Percentiles rank a stretch among this genome's conserved stretches.
Evolutionary conservation across 1,284 basidiomycete species (phyloP).

Genomic region (Ustilago shanxiensis): DNA sequence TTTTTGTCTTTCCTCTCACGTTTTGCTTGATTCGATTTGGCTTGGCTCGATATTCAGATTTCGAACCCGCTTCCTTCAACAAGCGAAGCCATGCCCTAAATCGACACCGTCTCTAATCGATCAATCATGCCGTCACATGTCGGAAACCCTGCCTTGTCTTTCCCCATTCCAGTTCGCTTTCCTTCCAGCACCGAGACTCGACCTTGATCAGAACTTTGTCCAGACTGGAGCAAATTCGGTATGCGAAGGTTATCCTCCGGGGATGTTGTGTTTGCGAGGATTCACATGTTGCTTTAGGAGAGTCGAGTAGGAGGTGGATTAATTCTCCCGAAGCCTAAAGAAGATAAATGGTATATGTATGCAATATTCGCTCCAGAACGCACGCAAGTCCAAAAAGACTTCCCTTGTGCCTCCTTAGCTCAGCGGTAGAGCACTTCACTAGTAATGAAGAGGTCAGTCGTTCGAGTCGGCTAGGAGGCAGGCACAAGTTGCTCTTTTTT

Average conservation of each 20-base stretch:
- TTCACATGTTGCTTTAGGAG: too few species aligned
- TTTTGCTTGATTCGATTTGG: too few species aligned
- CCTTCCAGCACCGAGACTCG: background rate
- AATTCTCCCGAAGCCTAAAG: too few species aligned
- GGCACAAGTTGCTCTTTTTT: constrained; percentile 16
- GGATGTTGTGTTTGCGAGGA: too few species aligned
- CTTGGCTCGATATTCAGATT: too few species aligned
- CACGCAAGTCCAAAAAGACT: background rate
- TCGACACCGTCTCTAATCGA: constrained; percentile 5
- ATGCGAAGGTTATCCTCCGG: background rate
- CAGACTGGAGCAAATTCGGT: background rate
- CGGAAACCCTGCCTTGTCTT: background rate
- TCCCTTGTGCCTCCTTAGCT: constrained; percentile 47
- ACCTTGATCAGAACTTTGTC: background rate
- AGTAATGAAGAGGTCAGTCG: constrained; percentile 59
- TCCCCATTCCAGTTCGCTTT: background rate
- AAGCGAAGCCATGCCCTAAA: background rate
- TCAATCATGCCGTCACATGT: background rate
- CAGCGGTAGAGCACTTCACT: constrained; percentile 58
- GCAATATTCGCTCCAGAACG: background rate
- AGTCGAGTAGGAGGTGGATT: too few species aligned
- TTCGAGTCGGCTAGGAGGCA: constrained; percentile 58
- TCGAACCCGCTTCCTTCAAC: background rate
- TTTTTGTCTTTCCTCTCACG: background rate
- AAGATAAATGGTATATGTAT: background rate